A percentile compares a stretch with the other conserved stretches of the same genome.
Conservation (phyloP, 441 rosid genomes). For the Iberis amara region DNA sequence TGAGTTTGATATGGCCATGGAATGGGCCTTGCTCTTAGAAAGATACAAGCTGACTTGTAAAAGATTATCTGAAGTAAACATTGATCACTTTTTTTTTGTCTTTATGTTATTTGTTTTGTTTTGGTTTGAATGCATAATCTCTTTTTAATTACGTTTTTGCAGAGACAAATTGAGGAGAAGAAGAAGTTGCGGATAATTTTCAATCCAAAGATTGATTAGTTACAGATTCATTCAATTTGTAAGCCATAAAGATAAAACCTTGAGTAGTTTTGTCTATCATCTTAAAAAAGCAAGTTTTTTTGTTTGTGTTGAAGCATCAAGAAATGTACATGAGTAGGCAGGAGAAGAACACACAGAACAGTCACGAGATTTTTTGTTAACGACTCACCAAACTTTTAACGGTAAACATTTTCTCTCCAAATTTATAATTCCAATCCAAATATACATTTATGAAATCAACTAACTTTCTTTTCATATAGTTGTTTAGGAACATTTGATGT, state of each 20-base stretch:
- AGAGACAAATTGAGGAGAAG: constrained; percentile 54
- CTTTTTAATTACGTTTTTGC: not conserved
- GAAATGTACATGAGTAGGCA: too few relatives aligned
- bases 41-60: constrained; percentile 34
- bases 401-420: too few relatives aligned
- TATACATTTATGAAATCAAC: too few relatives aligned
- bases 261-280: not conserved
- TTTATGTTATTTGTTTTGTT: constrained; percentile 4
- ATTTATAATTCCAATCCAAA: too few relatives aligned
- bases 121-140: not conserved
- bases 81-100: constrained; percentile 4
- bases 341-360: constrained; percentile 2
- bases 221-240: not conserved
- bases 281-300: not conserved
- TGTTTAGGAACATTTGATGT: not conserved
- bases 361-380: constrained; percentile 6
- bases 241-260: not conserved
- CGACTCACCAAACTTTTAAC: not conserved
- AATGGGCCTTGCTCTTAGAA: constrained; percentile 52
- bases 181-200: constrained; percentile 30
- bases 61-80: constrained; percentile 36
- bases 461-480: not conserved
- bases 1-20: constrained; percentile 72
- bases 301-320: constrained; percentile 14
- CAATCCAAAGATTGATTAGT: constrained; percentile 34